These are phyloP conservation scores for Wakefieldia striispora DNA, from an alignment of 768 basidiomycete genomes.

Conservation along the genomic window DNA sequence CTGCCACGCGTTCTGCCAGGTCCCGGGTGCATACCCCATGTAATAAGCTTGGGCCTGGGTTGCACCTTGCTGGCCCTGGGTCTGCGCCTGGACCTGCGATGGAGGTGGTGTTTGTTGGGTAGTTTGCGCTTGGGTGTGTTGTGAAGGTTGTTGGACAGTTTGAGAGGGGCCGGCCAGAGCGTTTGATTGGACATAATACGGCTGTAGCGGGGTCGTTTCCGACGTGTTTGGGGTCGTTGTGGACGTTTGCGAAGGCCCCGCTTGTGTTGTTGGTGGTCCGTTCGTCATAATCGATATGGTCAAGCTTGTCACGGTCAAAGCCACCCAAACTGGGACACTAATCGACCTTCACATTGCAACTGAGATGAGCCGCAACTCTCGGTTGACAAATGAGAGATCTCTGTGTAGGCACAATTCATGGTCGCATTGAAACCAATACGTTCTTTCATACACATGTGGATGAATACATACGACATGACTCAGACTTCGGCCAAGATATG, in stretches of 20 bases:
- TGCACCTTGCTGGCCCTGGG: conserved; percentile 27
- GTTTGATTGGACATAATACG: conserved; percentile 15
- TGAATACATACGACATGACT: background rate
- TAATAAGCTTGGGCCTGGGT: conserved; percentile 26
- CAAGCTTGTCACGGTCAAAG: background rate
- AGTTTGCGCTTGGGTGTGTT: conserved; percentile 20
- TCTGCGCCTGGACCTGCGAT: conserved; percentile 5
- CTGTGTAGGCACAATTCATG: no score
- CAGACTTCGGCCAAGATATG: conserved; percentile 53
- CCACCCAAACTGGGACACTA: conserved; percentile 4
- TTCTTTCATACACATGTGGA: no score
- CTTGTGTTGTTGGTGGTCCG: conserved; percentile 40
- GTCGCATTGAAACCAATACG: no score
- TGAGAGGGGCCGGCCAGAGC: conserved; percentile 17
- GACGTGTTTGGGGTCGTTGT: conserved; percentile 6
- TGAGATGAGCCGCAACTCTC: no score
- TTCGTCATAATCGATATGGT: conserved; percentile 32
- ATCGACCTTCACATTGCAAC: background rate
- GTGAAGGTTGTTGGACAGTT: conserved; percentile 15
- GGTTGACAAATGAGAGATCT: no score
- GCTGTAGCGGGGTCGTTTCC: conserved; percentile 7
- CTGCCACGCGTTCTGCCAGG: conserved; percentile 35
- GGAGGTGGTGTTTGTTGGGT: conserved; percentile 15
- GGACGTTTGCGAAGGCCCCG: conserved; percentile 35
- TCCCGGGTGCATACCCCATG: conserved; percentile 33